These are phyloP conservation scores for Suhomyces yuchorum DNA, from an alignment of 1,139 yeast species.

Conservation along the genomic window DNA sequence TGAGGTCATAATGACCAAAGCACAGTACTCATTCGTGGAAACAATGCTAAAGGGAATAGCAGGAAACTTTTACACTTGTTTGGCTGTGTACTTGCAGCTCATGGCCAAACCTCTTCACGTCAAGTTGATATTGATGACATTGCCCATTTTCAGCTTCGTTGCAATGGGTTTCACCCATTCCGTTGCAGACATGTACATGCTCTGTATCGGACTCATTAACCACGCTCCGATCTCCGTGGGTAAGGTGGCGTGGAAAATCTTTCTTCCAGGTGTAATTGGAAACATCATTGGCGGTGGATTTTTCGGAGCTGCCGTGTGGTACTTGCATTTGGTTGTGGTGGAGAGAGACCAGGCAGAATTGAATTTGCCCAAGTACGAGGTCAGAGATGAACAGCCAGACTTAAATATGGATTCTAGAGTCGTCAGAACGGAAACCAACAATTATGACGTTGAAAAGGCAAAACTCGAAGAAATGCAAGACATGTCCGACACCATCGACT, in stretches of 20 bases:
- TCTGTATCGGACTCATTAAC: slow-evolving; percentile 67
- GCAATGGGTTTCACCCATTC: slow-evolving; percentile 74
- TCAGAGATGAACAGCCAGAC: slow-evolving; percentile 79
- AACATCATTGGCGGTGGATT: slow-evolving; percentile 70
- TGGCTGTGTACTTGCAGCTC: slow-evolving; percentile 74
- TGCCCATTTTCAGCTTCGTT: slow-evolving; percentile 76
- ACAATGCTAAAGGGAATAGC: slow-evolving; percentile 67
- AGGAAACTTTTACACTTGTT: slow-evolving; percentile 73
- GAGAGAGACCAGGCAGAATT: slow-evolving; percentile 64
- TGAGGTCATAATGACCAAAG: slow-evolving; percentile 49
- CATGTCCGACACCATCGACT: neutral
- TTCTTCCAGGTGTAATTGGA: slow-evolving; percentile 69
- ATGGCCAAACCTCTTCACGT: slow-evolving; percentile 84
- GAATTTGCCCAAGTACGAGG: slow-evolving; percentile 65
- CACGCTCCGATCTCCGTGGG: slow-evolving; percentile 65
- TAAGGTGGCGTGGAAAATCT: slow-evolving; percentile 66
- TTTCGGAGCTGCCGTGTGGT: slow-evolving; percentile 69
- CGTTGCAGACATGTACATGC: slow-evolving; percentile 76
- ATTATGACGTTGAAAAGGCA: neutral
- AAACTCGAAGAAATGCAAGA: neutral
- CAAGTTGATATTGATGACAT: slow-evolving; percentile 59
- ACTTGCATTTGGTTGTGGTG: slow-evolving; percentile 66
- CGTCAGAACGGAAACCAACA: slow-evolving; percentile 29
- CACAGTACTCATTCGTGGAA: slow-evolving; percentile 51
- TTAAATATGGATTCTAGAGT: slow-evolving; percentile 76